Conservation (phyloP, 208 protist genomes). For the Leishmania lainsoni region DNA sequence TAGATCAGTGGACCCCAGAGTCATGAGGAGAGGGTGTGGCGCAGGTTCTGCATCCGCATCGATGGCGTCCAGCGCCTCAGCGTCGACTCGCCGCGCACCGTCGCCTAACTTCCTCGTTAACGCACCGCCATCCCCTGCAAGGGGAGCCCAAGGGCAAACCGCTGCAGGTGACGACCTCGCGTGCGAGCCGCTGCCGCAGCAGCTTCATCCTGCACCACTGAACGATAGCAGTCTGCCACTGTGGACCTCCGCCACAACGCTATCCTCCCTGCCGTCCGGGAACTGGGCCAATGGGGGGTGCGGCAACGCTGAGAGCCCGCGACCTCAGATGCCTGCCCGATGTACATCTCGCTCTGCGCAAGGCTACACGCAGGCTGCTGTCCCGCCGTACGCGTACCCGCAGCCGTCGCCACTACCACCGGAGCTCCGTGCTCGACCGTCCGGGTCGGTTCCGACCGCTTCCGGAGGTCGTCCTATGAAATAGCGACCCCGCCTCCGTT, state of each 20-base stretch:
- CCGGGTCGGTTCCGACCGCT: background rate
- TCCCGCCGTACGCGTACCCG: background rate
- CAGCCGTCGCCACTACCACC: background rate
- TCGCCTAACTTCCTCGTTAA: slow-evolving; percentile 22
- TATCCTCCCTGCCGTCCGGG: slow-evolving; percentile 14
- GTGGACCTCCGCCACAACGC: slow-evolving; percentile 27
- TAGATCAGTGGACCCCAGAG: background rate
- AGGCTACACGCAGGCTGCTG: background rate
- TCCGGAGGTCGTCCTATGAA: slow-evolving; percentile 16
- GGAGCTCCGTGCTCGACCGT: background rate
- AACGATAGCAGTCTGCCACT: slow-evolving; percentile 25
- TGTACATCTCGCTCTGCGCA: background rate
- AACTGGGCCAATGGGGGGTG: background rate
- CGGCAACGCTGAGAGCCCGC: slow-evolving; percentile 14
- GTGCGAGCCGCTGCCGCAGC: background rate
- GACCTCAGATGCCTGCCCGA: slow-evolving; percentile 3
- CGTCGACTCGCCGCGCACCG: slow-evolving; percentile 21
- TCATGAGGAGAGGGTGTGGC: background rate
- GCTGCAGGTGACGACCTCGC: background rate
- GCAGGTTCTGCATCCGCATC: background rate
- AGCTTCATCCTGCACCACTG: background rate
- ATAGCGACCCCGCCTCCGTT: slow-evolving; percentile 8
- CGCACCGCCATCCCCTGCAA: background rate
- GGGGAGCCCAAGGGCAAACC: background rate
- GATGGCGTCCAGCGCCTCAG: slow-evolving; percentile 14